Base-by-base conservation (phyloP, 106 monocot genomes). In the Amphibolis antarctica region DNA sequence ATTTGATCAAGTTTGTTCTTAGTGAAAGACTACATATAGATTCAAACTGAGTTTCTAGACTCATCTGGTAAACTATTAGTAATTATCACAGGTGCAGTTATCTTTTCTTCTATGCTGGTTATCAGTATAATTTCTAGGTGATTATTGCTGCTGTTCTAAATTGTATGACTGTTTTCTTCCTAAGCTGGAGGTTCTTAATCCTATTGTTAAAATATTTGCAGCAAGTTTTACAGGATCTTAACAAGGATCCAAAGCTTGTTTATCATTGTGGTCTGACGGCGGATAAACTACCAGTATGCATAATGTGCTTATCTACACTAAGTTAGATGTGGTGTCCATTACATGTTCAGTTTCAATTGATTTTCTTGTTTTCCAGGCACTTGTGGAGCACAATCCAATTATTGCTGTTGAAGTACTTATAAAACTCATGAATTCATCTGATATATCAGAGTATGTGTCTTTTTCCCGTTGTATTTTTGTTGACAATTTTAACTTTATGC, bases 331-430 rank as follows among this genome's bases (percentile, higher is more conserved):
- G 45, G 28, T 4, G 25, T 47, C 17, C 82, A 14, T 27, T 18
- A 28, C 17, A 10, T 59, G 18, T 45, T 7, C 13, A n/a, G 66
- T 55, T 22, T 66, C 29, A 68, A 66, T 45, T 14, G 5, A 31
- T 15, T 44, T 5, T 36, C 18, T 9, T 76, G 26, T 75, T 74
- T 74, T 76, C 60, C 46, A 96, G 96, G 96, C 86, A 28, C 84
- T 96, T 69, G 96, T 96, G 28, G 96, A 96, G 66, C 73, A 90
- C 69, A 96, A 96, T 75, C 96, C 96, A 19, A 60, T 82, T 60
- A 70, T 96, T 66, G 96, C 96, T 42, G 89, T 96, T 67, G 96
- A 90, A 77, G 75, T 86, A 44, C 80, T 96, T n/a, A 80, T 74
- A 69, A 90, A 86, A 66, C 76, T 90, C 65, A 96, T 89, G 77